Conservation (phyloP, 2,329 filamentous ascomycete species). For the Penicillium concentricum region DNA sequence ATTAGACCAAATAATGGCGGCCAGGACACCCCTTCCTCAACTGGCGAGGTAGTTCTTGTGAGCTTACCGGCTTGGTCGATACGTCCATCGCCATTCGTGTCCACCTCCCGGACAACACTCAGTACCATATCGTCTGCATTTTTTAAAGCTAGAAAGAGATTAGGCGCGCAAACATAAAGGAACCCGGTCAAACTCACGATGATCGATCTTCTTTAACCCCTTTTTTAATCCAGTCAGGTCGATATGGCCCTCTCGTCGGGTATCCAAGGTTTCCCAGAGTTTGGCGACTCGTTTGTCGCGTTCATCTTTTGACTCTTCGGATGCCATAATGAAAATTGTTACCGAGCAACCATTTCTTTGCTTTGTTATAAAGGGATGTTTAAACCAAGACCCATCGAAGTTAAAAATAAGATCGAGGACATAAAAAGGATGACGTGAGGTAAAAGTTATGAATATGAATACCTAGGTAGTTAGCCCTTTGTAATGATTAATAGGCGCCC, state of each 20-base stretch:
- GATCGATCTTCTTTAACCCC: constrained; percentile 84
- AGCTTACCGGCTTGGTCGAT: constrained; percentile 83
- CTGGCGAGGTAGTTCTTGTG: constrained; percentile 13
- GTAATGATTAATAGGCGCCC: constrained; percentile 35
- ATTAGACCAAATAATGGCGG: constrained; percentile 18
- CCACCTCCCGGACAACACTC: constrained; percentile 77
- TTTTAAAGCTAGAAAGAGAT: constrained; percentile 61
- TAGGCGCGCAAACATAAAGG: constrained; percentile 21
- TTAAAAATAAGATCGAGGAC: constrained; percentile 18
- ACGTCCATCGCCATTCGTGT: constrained; percentile 80
- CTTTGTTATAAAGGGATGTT: not conserved
- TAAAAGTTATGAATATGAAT: constrained; percentile 3
- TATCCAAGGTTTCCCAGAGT: constrained; percentile 82
- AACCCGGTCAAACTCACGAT: constrained; percentile 62
- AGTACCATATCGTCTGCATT: constrained; percentile 85
- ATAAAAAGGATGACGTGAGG: constrained; percentile 23
- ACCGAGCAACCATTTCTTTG: constrained; percentile 44
- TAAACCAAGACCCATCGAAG: not conserved
- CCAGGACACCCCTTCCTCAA: constrained; percentile 15
- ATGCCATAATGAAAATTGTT: constrained; percentile 61
- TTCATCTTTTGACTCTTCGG: constrained; percentile 71
- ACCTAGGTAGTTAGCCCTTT: too few relatives aligned
- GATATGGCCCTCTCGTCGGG: constrained; percentile 71
- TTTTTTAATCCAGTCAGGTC: constrained; percentile 81
- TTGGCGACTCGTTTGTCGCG: constrained; percentile 78